These are phyloP conservation scores for Leishmania mexicana DNA, from an alignment of 208 protist species.

Conservation along the genomic window DNA sequence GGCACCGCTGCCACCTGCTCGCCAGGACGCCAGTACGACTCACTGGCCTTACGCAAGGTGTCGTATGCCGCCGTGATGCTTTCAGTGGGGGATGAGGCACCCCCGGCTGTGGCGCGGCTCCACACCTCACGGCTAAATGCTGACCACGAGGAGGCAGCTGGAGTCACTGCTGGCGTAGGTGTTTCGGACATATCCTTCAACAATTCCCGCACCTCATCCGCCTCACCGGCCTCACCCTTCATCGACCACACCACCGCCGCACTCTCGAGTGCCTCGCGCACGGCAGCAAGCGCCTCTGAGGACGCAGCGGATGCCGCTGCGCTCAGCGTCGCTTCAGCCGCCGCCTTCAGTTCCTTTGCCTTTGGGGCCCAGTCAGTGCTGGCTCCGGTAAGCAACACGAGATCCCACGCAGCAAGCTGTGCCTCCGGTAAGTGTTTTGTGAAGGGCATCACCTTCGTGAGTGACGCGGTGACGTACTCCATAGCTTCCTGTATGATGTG, in stretches of 20 bases:
- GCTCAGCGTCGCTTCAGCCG: slow-evolving; percentile 3
- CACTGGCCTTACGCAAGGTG: slow-evolving; percentile 10
- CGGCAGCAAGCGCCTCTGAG: background rate
- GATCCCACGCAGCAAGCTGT: slow-evolving; percentile 19
- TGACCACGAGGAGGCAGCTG: slow-evolving; percentile 19
- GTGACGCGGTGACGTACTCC: slow-evolving; percentile 13
- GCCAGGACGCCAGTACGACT: slow-evolving; percentile 5
- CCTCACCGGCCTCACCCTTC: slow-evolving; percentile 13
- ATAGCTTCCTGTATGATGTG: slow-evolving; percentile 22
- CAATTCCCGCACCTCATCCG: slow-evolving; percentile 12
- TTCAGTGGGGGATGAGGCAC: background rate
- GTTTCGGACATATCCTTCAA: background rate
- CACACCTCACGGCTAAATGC: slow-evolving; percentile 15
- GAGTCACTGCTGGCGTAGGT: background rate
- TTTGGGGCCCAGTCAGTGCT: background rate
- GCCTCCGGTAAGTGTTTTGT: slow-evolving; percentile 11
- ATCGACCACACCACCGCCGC: slow-evolving; percentile 19
- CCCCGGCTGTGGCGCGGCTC: background rate
- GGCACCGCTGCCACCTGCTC: slow-evolving; percentile 1
- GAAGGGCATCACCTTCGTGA: slow-evolving; percentile 11
- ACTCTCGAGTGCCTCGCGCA: slow-evolving; percentile 30
- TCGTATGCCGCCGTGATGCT: slow-evolving; percentile 3
- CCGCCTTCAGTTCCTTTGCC: slow-evolving; percentile 9
- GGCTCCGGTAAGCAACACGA: slow-evolving; percentile 13
- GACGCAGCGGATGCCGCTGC: background rate